A percentile compares a stretch with the other conserved stretches of the same genome.
Conservation (phyloP, 2,329 filamentous ascomycete genomes). For the Cryphonectria naterciae region DNA sequence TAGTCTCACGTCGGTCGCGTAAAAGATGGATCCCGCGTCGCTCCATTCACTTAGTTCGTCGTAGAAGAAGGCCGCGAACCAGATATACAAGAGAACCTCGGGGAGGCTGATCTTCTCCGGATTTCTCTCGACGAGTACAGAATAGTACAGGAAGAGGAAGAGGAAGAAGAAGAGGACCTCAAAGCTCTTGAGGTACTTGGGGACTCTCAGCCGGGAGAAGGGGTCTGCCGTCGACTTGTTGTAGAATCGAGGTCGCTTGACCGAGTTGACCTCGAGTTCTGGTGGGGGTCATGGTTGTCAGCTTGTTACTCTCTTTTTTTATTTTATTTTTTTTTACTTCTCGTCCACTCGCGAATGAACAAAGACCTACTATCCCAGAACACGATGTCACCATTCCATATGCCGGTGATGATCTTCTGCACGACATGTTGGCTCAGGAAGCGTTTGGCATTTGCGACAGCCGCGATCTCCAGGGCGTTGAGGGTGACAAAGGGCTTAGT, state of each 20-base stretch:
- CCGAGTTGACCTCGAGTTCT: conserved; percentile 70
- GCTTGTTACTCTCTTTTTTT: no score
- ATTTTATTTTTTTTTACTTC: no score
- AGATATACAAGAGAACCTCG: conserved; percentile 79
- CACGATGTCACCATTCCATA: conserved; percentile 85
- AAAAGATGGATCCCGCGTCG: conserved; percentile 86
- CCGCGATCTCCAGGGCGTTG: conserved; percentile 86
- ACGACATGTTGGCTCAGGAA: conserved; percentile 81
- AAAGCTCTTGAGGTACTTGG: conserved; percentile 82
- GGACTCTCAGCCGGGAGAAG: conserved; percentile 76
- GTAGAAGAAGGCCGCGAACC: conserved; percentile 86
- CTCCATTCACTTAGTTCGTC: conserved; percentile 84
- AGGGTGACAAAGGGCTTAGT: conserved; percentile 76
- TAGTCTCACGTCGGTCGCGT: conserved; percentile 69
- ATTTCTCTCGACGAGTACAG: conserved; percentile 78
- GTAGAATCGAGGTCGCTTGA: conserved; percentile 78
- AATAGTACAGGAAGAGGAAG: conserved; percentile 82
- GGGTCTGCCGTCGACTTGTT: conserved; percentile 69
- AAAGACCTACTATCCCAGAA: conserved; percentile 70
- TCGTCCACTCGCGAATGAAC: neutral
- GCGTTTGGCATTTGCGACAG: conserved; percentile 79
- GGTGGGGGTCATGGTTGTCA: neutral
- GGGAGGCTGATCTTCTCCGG: conserved; percentile 66
- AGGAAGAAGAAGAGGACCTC: conserved; percentile 80
- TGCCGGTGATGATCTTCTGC: conserved; percentile 80